Evolutionary conservation across 208 protist genomes (phyloP).

Genomic region (Chromosphaera perkinsii): DNA sequence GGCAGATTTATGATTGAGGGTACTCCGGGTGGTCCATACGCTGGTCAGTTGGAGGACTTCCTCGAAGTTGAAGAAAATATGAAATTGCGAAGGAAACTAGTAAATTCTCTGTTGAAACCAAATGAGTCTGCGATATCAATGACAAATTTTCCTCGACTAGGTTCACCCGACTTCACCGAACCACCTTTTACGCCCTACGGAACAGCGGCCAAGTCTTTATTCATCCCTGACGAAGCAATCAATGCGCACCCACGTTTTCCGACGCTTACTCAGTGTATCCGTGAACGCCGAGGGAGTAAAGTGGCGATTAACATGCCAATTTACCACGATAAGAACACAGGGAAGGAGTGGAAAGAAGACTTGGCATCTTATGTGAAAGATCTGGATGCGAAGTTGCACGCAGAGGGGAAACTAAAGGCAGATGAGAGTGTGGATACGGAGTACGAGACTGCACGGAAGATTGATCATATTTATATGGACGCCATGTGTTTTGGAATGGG

Average conservation of each 20-base stretch:
- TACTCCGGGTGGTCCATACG: constrained; percentile 74
- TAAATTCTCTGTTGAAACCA: constrained; percentile 62
- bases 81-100: constrained; percentile 37
- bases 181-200: constrained; percentile 43
- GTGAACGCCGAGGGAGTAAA: constrained; percentile 80
- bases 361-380: background rate
- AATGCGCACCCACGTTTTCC: constrained; percentile 91
- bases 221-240: constrained; percentile 90
- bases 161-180: constrained; percentile 53
- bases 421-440: too few species aligned
- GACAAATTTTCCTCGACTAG: constrained; percentile 87
- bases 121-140: constrained; percentile 77
- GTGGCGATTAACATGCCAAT: constrained; percentile 91
- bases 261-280: constrained; percentile 90
- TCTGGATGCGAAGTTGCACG: too few species aligned
- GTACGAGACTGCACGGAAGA: background rate
- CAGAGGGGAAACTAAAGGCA: too few species aligned
- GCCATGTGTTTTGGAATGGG: constrained; percentile 99
- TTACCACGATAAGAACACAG: constrained; percentile 85
- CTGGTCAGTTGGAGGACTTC: constrained; percentile 52
- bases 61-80: constrained; percentile 70
- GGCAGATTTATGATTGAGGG: constrained; percentile 39
- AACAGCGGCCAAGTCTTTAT: constrained; percentile 72
- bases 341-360: too few species aligned
- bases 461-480: constrained; percentile 91